Conservation (phyloP, 768 basidiomycete genomes). For the Dioszegia aurantiaca region DNA sequence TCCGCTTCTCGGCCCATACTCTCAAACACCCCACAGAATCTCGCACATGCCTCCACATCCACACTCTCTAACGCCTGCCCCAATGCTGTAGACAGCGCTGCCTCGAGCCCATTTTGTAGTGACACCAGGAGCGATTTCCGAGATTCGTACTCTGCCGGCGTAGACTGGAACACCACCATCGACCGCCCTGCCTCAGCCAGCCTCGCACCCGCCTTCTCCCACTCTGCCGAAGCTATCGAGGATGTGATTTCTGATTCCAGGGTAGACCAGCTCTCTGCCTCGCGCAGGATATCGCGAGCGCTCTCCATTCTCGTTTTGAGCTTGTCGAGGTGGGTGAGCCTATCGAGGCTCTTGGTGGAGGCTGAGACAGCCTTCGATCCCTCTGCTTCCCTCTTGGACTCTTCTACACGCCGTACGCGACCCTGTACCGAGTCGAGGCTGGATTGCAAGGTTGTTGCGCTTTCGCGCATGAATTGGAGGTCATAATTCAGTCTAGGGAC, state of each 20-base stretch:
- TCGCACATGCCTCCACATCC: constrained; percentile 66
- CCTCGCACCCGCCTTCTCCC: constrained; percentile 85
- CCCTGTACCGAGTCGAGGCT: constrained; percentile 66
- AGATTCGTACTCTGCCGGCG: constrained; percentile 76
- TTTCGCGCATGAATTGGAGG: constrained; percentile 94
- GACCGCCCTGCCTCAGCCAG: constrained; percentile 82
- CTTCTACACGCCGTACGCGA: constrained; percentile 17
- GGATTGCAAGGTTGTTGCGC: constrained; percentile 71
- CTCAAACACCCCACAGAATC: constrained; percentile 75
- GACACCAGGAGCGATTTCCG: constrained; percentile 81
- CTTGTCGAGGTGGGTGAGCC: constrained; percentile 74
- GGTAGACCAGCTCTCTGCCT: constrained; percentile 95
- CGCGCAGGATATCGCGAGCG: constrained; percentile 79
- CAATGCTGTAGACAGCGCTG: constrained; percentile 57
- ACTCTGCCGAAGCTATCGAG: constrained; percentile 73
- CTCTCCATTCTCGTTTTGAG: constrained; percentile 84
- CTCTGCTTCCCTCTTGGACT: constrained; percentile 28
- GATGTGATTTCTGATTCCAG: constrained; percentile 87
- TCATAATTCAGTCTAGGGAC: constrained; percentile 91
- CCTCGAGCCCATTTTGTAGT: constrained; percentile 93
- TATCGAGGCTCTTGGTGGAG: constrained; percentile 57
- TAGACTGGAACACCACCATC: constrained; percentile 90
- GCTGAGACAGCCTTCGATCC: not conserved
- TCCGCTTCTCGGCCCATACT: constrained; percentile 88
- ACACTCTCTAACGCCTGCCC: constrained; percentile 78